A percentile compares a stretch with the other conserved stretches of the same genome.
Conservation (phyloP, 1,284 basidiomycete species). For the Porodaedalea pini region DNA sequence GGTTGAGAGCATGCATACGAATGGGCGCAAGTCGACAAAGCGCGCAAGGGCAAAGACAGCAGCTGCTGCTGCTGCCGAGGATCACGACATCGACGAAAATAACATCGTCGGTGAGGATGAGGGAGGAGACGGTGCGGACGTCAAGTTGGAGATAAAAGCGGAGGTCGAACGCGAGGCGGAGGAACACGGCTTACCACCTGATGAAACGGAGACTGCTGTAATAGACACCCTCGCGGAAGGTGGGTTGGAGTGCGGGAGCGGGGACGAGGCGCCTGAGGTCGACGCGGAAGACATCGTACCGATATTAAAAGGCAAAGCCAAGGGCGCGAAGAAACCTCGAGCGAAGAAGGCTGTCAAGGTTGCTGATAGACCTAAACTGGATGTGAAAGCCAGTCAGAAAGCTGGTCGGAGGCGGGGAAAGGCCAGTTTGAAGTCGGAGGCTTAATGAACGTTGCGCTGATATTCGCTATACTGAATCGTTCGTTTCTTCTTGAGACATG, state of each 20-base stretch:
- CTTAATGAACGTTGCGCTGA: neutral
- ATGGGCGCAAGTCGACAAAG: slow-evolving; percentile 47
- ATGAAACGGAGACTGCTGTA: neutral
- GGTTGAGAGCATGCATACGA: slow-evolving; percentile 46
- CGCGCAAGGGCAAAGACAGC: slow-evolving; percentile 11
- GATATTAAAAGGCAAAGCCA: too few species aligned
- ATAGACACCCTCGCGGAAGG: neutral
- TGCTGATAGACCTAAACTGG: too few species aligned
- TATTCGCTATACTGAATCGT: too few species aligned
- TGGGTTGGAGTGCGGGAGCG: slow-evolving; percentile 16
- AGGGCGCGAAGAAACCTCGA: neutral
- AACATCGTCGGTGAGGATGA: neutral
- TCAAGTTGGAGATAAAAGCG: neutral
- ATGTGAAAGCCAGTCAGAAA: neutral
- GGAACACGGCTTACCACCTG: slow-evolving; percentile 7
- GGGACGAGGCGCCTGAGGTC: slow-evolving; percentile 11
- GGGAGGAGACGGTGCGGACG: neutral
- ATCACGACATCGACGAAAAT: neutral
- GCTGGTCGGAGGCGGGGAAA: neutral
- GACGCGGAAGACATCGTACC: too few species aligned
- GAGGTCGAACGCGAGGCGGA: slow-evolving; percentile 14
- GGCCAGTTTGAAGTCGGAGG: neutral
- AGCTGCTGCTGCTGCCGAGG: neutral
- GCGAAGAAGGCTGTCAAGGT: neutral
- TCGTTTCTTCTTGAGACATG: too few species aligned